phyloP scores from a whole-genome alignment of 306 rosid genomes.

The Lagenaria siceraria region DNA sequence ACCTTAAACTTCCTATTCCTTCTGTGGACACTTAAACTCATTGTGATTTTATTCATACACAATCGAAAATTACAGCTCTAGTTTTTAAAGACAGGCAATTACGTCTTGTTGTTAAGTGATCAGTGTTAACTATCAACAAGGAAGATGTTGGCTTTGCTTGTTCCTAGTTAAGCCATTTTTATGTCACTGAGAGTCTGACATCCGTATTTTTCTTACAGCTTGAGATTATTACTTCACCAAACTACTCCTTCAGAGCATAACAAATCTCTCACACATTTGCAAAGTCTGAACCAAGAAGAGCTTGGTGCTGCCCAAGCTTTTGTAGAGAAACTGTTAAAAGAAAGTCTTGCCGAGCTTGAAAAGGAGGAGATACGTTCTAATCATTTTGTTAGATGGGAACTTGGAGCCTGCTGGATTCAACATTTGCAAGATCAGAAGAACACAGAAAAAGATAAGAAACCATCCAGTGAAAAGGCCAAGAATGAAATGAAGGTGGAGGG shows the following conservation, averaged over 20 bases:
- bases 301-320: slow-evolving; percentile 37
- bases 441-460: slow-evolving; percentile 72
- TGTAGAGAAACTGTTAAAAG: slow-evolving; percentile 57
- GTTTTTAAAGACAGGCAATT: background rate
- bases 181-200: slow-evolving; percentile 7
- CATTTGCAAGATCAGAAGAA: slow-evolving; percentile 94
- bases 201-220: slow-evolving; percentile 36
- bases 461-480: slow-evolving; percentile 48
- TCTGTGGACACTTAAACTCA: background rate
- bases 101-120: background rate
- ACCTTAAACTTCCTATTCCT: background rate
- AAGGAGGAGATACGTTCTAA: slow-evolving; percentile 46
- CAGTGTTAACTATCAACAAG: background rate
- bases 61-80: background rate
- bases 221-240: slow-evolving; percentile 77
- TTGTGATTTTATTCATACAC: background rate
- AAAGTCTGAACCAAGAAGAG: slow-evolving; percentile 46
- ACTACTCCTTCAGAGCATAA: slow-evolving; percentile 42
- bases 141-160: background rate
- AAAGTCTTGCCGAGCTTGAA: slow-evolving; percentile 66
- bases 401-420: slow-evolving; percentile 99
- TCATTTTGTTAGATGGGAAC: slow-evolving; percentile 88
- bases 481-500: slow-evolving; percentile 96
- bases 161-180: background rate
- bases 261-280: slow-evolving; percentile 28